Conservation (phyloP, 208 protist species). For the Angomonas desouzai region DNA sequence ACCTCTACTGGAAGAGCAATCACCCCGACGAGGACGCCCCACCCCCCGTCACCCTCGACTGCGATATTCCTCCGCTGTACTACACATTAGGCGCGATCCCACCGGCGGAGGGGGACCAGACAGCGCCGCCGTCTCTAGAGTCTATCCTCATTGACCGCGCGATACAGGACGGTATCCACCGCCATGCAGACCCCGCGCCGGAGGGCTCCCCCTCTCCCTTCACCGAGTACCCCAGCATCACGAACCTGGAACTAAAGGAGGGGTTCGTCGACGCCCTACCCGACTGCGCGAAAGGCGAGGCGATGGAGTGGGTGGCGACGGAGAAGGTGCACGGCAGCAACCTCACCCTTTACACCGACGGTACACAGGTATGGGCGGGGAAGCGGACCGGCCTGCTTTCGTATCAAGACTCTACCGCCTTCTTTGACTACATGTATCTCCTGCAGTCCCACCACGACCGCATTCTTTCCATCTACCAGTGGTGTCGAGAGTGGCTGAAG, state of each 20-base stretch:
- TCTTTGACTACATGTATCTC: constrained; percentile 18
- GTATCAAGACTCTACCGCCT: constrained; percentile 15
- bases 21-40: background rate
- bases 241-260: constrained; percentile 13
- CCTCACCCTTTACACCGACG: constrained; percentile 22
- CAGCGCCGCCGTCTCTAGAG: constrained; percentile 6
- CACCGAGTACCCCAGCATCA: constrained; percentile 24
- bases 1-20: constrained; percentile 3
- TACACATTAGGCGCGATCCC: background rate
- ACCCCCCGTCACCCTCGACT: constrained; percentile 11
- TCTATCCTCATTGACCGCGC: background rate
- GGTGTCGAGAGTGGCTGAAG: constrained; percentile 5
- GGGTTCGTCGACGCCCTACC: constrained; percentile 12
- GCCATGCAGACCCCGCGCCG: background rate
- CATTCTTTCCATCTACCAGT: background rate
- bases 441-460: constrained; percentile 3
- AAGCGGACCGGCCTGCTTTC: constrained; percentile 18
- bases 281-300: background rate
- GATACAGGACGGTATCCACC: constrained; percentile 14
- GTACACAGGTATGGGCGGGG: constrained; percentile 16
- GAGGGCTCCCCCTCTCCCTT: constrained; percentile 2
- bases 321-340: constrained; percentile 39
- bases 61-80: constrained; percentile 5
- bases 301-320: constrained; percentile 24
- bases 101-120: background rate